Conservation (phyloP, 345 rosid species). For the Murraya koenigii region DNA sequence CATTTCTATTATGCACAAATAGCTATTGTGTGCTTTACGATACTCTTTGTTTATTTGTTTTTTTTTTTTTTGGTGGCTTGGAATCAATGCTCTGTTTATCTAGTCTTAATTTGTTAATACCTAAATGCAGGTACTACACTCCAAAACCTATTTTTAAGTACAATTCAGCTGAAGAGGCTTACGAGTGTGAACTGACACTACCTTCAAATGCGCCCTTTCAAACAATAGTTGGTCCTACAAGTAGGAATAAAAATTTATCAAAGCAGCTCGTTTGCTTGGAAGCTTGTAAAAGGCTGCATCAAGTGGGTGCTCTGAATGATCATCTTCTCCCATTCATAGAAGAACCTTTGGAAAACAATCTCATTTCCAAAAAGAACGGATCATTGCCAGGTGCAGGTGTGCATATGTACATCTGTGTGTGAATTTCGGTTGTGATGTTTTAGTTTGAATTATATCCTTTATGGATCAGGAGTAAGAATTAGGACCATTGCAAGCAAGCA, state of each 20-base stretch:
- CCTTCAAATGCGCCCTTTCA: conserved; percentile 56
- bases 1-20: background rate
- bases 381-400: conserved; percentile 62
- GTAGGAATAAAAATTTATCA: conserved; percentile 47
- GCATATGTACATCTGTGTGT: background rate
- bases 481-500: background rate
- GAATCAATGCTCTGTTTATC: conserved; percentile 3
- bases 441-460: background rate
- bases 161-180: conserved; percentile 29
- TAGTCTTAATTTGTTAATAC: conserved; percentile 4
- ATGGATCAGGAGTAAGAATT: background rate
- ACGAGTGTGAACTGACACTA: conserved; percentile 40
- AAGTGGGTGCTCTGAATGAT: conserved; percentile 52
- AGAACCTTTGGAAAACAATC: conserved; percentile 26
- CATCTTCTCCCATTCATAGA: conserved; percentile 44
- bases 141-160: conserved; percentile 51
- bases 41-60: background rate
- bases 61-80: background rate
- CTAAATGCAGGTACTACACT: conserved; percentile 38
- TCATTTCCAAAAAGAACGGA: conserved; percentile 34
- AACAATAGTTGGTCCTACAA: conserved; percentile 49
- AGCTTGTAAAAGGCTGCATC: conserved; percentile 69
- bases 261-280: conserved; percentile 71
- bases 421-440: background rate
- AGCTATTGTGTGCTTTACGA: background rate